Percentiles rank a stretch among this genome's conserved stretches.
phyloP scores from a whole-genome alignment of 1,139 yeast genomes.

The Entelexis sorbosivorans region DNA sequence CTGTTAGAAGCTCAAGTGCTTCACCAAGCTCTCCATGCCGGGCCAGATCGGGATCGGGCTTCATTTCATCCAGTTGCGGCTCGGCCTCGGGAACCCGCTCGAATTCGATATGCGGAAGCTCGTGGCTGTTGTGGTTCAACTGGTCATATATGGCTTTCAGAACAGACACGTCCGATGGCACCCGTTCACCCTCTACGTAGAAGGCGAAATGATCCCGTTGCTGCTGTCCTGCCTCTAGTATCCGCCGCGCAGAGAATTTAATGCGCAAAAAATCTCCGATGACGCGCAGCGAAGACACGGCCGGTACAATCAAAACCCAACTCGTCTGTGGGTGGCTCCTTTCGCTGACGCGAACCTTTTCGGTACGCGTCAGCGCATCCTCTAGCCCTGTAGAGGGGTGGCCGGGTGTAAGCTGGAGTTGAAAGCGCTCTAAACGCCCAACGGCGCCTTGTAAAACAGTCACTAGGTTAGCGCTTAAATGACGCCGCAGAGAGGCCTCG shows the following conservation, averaged over 20 bases:
- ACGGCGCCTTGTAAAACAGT: slow-evolving; percentile 16
- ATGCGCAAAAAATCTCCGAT: slow-evolving; percentile 19
- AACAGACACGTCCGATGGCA: slow-evolving; percentile 63
- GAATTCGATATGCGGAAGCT: neutral
- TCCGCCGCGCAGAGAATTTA: neutral
- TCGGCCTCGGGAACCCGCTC: neutral
- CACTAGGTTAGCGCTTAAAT: slow-evolving; percentile 17
- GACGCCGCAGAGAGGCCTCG: slow-evolving; percentile 6
- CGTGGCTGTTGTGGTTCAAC: neutral
- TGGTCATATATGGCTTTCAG: slow-evolving; percentile 51
- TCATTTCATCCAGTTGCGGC: neutral
- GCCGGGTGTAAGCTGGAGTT: slow-evolving; percentile 9
- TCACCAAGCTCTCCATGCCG: neutral
- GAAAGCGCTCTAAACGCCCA: slow-evolving; percentile 13
- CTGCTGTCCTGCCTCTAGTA: slow-evolving; percentile 22
- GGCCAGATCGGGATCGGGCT: neutral
- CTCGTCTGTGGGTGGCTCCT: neutral
- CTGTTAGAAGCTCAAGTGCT: slow-evolving; percentile 2
- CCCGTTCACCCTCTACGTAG: slow-evolving; percentile 45
- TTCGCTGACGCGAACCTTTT: slow-evolving; percentile 11
- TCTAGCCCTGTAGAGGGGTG: slow-evolving; percentile 11
- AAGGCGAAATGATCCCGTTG: slow-evolving; percentile 40
- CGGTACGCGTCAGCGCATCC: slow-evolving; percentile 15
- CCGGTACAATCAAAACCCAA: slow-evolving; percentile 21
- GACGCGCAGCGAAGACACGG: slow-evolving; percentile 19